These are phyloP conservation scores for Lactarius sp. DNA, from an alignment of 768 basidiomycete genomes.

Conservation along the genomic window DNA sequence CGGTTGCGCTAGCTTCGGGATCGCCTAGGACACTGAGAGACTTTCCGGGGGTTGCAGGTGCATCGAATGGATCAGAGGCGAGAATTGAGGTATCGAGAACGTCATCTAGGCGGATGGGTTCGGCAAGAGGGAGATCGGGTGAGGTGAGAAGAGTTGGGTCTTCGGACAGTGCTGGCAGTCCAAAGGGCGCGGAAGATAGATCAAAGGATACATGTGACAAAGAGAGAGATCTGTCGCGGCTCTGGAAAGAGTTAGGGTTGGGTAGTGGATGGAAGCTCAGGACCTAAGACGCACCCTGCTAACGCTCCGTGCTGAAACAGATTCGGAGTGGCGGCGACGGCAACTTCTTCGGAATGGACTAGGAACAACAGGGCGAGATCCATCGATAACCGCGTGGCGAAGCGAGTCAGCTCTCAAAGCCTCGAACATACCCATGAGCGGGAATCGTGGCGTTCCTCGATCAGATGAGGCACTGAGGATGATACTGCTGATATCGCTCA, in stretches of 20 bases:
- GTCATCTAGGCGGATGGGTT: constrained; percentile 65
- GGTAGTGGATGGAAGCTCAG: not conserved
- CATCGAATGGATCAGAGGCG: constrained; percentile 45
- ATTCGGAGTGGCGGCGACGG: constrained; percentile 21
- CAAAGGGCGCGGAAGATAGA: constrained; percentile 31
- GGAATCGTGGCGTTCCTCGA: constrained; percentile 20
- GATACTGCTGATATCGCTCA: constrained; percentile 23
- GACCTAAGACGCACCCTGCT: constrained; percentile 19
- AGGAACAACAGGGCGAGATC: constrained; percentile 14
- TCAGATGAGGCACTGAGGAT: constrained; percentile 23
- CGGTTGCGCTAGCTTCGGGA: constrained; percentile 19
- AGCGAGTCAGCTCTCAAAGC: constrained; percentile 9
- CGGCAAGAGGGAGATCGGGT: constrained; percentile 32
- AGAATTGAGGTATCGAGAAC: constrained; percentile 73
- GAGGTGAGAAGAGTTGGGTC: constrained; percentile 34
- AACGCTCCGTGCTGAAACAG: constrained; percentile 18
- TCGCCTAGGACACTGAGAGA: constrained; percentile 22
- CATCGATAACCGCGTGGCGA: constrained; percentile 27
- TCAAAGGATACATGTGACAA: constrained; percentile 33
- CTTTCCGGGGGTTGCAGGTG: constrained; percentile 4
- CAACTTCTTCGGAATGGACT: constrained; percentile 25
- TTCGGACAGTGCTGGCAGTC: constrained; percentile 23
- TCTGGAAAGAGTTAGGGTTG: constrained; percentile 26
- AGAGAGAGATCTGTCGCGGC: constrained; percentile 30
- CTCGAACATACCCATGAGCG: constrained; percentile 25